A percentile compares a stretch with the other conserved stretches of the same genome.
Conservation (phyloP, 169 alveolate species). For the Ichthyophthirius multifiliis region DNA sequence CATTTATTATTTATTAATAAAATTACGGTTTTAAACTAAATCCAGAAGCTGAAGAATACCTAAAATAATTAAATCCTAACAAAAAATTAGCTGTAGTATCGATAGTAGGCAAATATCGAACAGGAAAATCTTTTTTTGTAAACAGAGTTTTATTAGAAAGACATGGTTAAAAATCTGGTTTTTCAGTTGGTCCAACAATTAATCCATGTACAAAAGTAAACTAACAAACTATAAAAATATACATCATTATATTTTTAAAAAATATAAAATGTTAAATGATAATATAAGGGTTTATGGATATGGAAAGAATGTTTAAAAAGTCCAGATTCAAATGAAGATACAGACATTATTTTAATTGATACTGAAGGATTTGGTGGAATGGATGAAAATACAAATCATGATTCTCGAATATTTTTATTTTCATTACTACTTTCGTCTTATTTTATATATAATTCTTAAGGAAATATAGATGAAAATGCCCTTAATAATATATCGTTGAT, state of each 20-base stretch:
- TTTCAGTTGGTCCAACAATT: conserved; percentile 82
- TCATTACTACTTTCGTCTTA: conserved; percentile 60
- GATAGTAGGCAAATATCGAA: conserved; percentile 83
- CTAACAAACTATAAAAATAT: not conserved
- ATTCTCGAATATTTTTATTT: conserved; percentile 61
- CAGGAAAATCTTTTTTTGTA: conserved; percentile 82
- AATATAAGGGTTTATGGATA: conserved; percentile 62
- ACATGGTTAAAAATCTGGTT: conserved; percentile 52
- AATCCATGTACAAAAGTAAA: conserved; percentile 75
- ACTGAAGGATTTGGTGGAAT: conserved; percentile 82
- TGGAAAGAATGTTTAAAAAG: conserved; percentile 60
- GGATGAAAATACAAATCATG: conserved; percentile 75
- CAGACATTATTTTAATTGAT: conserved; percentile 63
- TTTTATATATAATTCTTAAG: conserved; percentile 67
- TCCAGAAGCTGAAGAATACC: conserved; percentile 45
- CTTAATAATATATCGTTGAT: conserved; percentile 53
- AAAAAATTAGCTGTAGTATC: conserved; percentile 72
- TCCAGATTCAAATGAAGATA: conserved; percentile 41
- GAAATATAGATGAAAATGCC: conserved; percentile 76
- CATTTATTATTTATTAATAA: conserved; percentile 20
- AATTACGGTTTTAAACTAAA: conserved; percentile 42
- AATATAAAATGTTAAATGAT: not conserved
- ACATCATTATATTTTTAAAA: not conserved
- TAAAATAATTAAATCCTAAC: conserved; percentile 17
- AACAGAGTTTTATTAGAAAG: conserved; percentile 70